Conservation (phyloP, 305 asterid genomes). For the Fraxinus paxiana region DNA sequence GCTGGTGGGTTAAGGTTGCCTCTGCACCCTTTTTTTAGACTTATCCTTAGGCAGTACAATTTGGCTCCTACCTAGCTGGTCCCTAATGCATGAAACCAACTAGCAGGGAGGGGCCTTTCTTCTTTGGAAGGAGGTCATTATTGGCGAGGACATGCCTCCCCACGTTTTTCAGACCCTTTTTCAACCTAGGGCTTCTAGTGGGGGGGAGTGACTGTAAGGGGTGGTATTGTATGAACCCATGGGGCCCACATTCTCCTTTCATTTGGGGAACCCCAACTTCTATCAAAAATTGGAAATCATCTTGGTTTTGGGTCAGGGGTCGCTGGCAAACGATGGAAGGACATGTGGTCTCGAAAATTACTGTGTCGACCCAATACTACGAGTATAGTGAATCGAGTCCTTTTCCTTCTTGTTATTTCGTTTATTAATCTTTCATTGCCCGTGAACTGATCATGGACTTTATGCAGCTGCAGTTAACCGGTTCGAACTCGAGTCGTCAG, state of each 20-base stretch:
- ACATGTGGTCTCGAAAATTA: neutral
- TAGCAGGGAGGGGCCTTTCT: neutral
- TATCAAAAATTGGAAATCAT: neutral
- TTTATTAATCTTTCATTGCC: no score
- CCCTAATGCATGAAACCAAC: neutral
- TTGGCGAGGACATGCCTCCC: neutral
- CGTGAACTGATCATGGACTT: no score
- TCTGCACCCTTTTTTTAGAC: neutral
- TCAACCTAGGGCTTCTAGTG: neutral
- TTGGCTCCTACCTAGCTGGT: neutral
- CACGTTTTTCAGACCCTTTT: neutral
- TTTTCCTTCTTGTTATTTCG: no score
- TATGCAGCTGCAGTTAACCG: no score
- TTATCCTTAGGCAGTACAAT: neutral
- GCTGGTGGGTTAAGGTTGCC: neutral
- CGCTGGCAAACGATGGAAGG: neutral
- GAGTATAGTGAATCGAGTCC: neutral
- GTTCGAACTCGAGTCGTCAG: no score
- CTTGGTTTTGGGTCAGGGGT: neutral
- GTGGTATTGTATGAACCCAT: neutral
- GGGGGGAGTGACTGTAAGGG: neutral
- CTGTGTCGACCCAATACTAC: neutral
- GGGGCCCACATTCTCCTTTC: no score
- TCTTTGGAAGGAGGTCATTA: neutral
- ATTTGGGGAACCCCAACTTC: no score